Evolutionary conservation across 352 stramenopile species (phyloP).

Genomic region (Pythium dissimile): DNA sequence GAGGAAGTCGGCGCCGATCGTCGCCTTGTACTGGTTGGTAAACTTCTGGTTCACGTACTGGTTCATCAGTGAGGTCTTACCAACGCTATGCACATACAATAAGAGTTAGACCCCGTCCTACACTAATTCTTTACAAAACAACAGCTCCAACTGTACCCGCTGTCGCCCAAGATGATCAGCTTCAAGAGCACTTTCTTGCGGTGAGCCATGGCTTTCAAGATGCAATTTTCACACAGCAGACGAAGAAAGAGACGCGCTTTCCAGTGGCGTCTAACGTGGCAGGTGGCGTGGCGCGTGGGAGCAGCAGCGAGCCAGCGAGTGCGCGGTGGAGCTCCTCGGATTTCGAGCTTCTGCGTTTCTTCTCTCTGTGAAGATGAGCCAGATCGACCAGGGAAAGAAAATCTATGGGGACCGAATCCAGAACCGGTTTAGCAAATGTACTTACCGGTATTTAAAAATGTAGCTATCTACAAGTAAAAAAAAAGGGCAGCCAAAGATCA

Average conservation of each 20-base stretch:
- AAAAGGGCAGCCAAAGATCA: background rate
- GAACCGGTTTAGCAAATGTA: conserved; percentile 5
- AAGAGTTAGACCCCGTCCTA: background rate
- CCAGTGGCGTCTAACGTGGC: background rate
- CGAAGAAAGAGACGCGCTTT: background rate
- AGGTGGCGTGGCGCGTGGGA: background rate
- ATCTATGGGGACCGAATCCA: conserved; percentile 6
- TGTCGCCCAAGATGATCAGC: conserved; percentile 98
- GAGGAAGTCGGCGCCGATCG: conserved; percentile 98
- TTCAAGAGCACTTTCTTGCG: conserved; percentile 97
- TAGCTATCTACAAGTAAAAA: conserved; percentile 13
- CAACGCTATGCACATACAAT: conserved; percentile 70
- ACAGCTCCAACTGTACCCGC: conserved; percentile 71
- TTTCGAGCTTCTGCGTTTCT: conserved; percentile 2
- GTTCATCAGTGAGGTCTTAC: conserved; percentile 99
- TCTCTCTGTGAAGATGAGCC: background rate
- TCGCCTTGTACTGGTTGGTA: conserved; percentile 98
- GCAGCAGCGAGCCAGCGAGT: background rate
- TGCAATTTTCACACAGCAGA: background rate
- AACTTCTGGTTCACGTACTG: conserved; percentile 99
- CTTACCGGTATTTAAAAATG: conserved; percentile 24
- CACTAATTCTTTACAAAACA: background rate
- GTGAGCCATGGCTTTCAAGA: conserved; percentile 57
- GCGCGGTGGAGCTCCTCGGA: background rate
- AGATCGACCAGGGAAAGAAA: conserved; percentile 12